Evolutionary conservation across 306 rosid species (phyloP).

Genomic region (Parietaria judaica): DNA sequence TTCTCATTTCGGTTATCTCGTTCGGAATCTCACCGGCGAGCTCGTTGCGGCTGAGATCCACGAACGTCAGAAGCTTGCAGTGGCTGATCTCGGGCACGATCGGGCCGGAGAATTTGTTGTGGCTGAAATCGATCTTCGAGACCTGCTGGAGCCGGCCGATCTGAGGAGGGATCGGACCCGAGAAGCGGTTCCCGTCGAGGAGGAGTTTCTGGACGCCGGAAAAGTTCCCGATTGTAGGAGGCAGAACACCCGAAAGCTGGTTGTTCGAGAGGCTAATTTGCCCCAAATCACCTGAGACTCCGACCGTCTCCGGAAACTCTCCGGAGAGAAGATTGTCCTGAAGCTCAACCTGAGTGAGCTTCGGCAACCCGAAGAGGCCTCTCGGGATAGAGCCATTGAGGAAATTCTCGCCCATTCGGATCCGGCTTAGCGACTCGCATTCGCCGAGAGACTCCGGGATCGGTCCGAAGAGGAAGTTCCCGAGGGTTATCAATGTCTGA

Average conservation of each 20-base stretch:
- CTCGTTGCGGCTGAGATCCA: constrained; percentile 81
- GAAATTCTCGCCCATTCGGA: constrained; percentile 85
- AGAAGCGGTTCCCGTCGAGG: constrained; percentile 74
- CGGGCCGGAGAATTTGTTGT: constrained; percentile 64
- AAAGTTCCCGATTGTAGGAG: constrained; percentile 74
- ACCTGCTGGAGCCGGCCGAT: constrained; percentile 80
- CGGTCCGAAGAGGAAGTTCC: constrained; percentile 71
- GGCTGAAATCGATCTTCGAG: constrained; percentile 77
- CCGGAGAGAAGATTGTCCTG: constrained; percentile 67
- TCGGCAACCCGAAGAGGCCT: constrained; percentile 66
- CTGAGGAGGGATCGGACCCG: constrained; percentile 69
- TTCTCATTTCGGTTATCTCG: constrained; percentile 73
- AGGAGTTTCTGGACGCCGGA: constrained; percentile 87
- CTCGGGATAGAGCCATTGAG: constrained; percentile 83
- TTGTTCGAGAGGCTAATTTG: constrained; percentile 84
- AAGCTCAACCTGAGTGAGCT: constrained; percentile 76
- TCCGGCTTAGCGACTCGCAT: constrained; percentile 59
- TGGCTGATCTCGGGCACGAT: constrained; percentile 59
- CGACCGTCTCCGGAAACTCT: constrained; percentile 42
- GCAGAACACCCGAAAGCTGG: constrained; percentile 57
- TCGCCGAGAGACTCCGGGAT: constrained; percentile 77
- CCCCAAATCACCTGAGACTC: constrained; percentile 53
- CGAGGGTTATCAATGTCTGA: constrained; percentile 60
- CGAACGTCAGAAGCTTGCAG: constrained; percentile 74
- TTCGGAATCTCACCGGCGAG: constrained; percentile 71